phyloP scores from a whole-genome alignment of 75 land plant genomes.

The Cunninghamia lanceolata region DNA sequence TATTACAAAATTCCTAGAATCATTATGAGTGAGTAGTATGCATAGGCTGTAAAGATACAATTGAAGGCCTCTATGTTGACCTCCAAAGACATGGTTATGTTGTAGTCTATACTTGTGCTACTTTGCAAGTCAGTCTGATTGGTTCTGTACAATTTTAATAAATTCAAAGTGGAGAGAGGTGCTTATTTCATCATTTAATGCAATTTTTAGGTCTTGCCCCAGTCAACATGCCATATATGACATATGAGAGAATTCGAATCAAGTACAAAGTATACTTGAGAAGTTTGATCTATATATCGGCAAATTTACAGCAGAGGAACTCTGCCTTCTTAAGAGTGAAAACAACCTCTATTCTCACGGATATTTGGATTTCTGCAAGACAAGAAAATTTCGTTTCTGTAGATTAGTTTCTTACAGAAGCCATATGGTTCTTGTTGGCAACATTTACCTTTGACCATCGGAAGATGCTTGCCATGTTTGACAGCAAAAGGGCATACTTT shows the following conservation, averaged over 20 bases:
- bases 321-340: not conserved
- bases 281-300: not conserved
- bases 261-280: not conserved
- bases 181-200: not conserved
- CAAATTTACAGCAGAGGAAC: not conserved
- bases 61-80: not conserved
- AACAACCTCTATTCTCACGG: not conserved
- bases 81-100: not conserved
- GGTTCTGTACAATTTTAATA: not conserved
- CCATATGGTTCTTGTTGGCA: not conserved
- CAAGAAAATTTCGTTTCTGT: not conserved
- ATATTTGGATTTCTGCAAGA: not conserved
- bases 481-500: not conserved
- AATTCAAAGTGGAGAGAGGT: not conserved
- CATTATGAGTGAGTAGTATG: not conserved
- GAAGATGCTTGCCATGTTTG: not conserved
- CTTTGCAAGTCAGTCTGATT: not conserved
- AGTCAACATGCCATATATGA: not conserved
- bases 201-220: not conserved
- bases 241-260: not conserved
- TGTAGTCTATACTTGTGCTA: not conserved
- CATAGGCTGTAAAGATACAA: not conserved
- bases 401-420: not conserved
- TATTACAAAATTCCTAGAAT: not conserved
- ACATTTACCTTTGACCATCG: not conserved